Evolutionary conservation across 2,329 filamentous ascomycete species (phyloP).

Genomic region (Hypoxylon rubiginosum): DNA sequence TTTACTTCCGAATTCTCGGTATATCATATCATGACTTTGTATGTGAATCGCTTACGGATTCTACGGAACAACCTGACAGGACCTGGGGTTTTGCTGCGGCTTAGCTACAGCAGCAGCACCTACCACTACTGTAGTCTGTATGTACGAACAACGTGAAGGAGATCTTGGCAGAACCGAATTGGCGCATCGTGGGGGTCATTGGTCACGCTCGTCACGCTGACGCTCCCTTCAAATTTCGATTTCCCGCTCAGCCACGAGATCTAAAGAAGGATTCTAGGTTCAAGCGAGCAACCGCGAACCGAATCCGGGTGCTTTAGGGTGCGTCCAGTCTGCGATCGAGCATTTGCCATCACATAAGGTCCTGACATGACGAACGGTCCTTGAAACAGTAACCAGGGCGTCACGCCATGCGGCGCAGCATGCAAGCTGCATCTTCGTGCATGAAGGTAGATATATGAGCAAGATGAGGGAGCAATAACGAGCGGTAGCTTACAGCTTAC

Average conservation of each 20-base stretch:
- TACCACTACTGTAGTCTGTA: too few relatives aligned
- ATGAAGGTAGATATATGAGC: slow-evolving; percentile 10
- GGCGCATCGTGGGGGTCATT: slow-evolving; percentile 18
- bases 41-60: background rate
- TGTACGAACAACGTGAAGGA: background rate
- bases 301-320: slow-evolving; percentile 9
- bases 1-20: slow-evolving; percentile 12
- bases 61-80: background rate
- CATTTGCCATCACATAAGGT: background rate
- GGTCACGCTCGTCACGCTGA: background rate
- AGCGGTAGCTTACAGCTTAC: too few relatives aligned
- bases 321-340: slow-evolving; percentile 19
- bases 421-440: slow-evolving; percentile 24
- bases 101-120: background rate
- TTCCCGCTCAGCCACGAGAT: slow-evolving; percentile 13
- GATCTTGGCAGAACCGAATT: slow-evolving; percentile 10
- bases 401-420: slow-evolving; percentile 24
- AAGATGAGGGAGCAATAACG: background rate
- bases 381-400: slow-evolving; percentile 16
- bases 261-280: slow-evolving; percentile 13
- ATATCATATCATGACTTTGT: slow-evolving; percentile 11
- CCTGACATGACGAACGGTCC: slow-evolving; percentile 15
- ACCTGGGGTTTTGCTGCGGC: background rate
- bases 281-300: background rate
- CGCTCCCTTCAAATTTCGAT: slow-evolving; percentile 1